Conservation (phyloP, 352 stramenopile genomes). For the Globisporangium rhizosaccharum region DNA sequence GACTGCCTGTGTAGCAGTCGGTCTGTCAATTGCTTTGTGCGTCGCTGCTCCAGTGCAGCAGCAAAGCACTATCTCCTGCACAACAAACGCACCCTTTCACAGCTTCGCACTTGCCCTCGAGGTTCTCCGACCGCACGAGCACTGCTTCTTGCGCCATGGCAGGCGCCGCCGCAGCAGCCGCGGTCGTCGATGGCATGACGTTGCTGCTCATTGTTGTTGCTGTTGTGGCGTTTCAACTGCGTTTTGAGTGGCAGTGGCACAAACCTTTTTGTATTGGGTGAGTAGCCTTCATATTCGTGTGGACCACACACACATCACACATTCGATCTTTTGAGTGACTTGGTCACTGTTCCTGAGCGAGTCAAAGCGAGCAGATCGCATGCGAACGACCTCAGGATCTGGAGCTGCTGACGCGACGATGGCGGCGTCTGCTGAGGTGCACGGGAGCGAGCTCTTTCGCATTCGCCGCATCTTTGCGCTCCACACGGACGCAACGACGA, state of each 20-base stretch:
- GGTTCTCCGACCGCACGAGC: conserved; percentile 68
- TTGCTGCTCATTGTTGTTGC: background rate
- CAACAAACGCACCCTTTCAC: conserved; percentile 31
- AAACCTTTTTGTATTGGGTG: too few species aligned
- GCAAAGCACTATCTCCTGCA: too few species aligned
- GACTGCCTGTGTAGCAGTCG: background rate
- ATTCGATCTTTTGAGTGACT: background rate
- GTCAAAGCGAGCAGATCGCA: too few species aligned
- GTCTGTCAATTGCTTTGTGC: background rate
- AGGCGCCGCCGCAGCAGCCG: conserved; percentile 15
- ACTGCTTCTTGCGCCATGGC: conserved; percentile 66
- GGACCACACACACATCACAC: too few species aligned
- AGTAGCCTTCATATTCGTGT: too few species aligned
- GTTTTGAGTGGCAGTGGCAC: background rate
- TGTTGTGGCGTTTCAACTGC: background rate
- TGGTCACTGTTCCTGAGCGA: too few species aligned
- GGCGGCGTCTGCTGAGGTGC: conserved; percentile 5
- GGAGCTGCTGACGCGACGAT: background rate
- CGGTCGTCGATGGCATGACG: background rate
- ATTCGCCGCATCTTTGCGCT: conserved; percentile 64
- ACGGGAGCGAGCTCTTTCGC: conserved; percentile 66
- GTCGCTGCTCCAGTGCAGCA: too few species aligned
- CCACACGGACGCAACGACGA: background rate
- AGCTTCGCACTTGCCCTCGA: conserved; percentile 57
- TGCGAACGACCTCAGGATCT: too few species aligned